phyloP scores from a whole-genome alignment of 495 filamentous ascomycete species.

The Massariosphaeria phaeospora region DNA sequence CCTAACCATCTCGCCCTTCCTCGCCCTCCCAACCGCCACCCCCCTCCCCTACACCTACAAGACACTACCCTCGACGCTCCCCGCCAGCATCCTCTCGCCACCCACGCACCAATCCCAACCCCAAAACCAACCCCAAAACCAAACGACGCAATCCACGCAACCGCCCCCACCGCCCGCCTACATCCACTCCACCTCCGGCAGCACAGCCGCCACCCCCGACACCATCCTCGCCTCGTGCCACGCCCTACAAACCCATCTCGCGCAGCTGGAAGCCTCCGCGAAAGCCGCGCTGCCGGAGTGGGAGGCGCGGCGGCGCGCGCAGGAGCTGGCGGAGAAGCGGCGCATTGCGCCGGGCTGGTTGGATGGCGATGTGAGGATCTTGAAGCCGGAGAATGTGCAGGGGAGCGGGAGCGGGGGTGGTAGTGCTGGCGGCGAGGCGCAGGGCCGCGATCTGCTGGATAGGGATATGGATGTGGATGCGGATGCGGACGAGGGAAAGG shows the following conservation, averaged over 20 bases:
- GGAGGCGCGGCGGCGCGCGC: slow-evolving; percentile 63
- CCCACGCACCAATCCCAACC: slow-evolving; percentile 34
- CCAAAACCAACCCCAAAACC: slow-evolving; percentile 1
- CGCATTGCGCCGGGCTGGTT: slow-evolving; percentile 90
- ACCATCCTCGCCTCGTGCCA: slow-evolving; percentile 76
- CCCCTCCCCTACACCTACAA: slow-evolving; percentile 96
- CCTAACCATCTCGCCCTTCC: slow-evolving; percentile 88
- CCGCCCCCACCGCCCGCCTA: slow-evolving; percentile 43
- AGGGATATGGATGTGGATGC: slow-evolving; percentile 13
- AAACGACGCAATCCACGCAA: slow-evolving; percentile 2
- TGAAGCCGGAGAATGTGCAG: slow-evolving; percentile 64
- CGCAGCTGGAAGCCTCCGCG: slow-evolving; percentile 58
- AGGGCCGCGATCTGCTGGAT: too few species aligned
- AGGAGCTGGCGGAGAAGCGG: slow-evolving; percentile 87
- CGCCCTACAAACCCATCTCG: slow-evolving; percentile 68
- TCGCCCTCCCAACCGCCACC: slow-evolving; percentile 81
- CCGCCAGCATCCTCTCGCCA: slow-evolving; percentile 63
- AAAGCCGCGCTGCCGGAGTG: slow-evolving; percentile 61
- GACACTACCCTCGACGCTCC: slow-evolving; percentile 75
- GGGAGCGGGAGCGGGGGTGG: slow-evolving; percentile 11
- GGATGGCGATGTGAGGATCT: slow-evolving; percentile 76
- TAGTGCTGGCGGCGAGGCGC: too few species aligned
- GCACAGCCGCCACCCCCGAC: slow-evolving; percentile 73
- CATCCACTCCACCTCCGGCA: slow-evolving; percentile 64
- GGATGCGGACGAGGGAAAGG: slow-evolving; percentile 43